Evolutionary conservation across 495 filamentous ascomycete genomes (phyloP).

Genomic region (Neurospora sp.): DNA sequence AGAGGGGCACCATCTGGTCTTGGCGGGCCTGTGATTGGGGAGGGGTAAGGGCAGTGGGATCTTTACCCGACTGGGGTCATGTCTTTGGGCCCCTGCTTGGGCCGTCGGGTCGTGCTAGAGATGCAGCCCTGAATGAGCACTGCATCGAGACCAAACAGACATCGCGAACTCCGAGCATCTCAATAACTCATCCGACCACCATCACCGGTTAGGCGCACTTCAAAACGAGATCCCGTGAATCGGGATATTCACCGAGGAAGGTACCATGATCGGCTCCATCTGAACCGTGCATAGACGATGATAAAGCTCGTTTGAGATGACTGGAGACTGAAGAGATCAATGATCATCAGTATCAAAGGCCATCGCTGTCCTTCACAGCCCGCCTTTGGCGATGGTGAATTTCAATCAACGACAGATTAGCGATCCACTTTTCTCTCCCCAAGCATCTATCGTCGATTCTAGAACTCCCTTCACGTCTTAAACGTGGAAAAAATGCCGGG

Average conservation of each 20-base stretch:
- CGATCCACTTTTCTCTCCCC: background rate
- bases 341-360: background rate
- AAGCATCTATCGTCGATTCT: background rate
- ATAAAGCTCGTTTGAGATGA: background rate
- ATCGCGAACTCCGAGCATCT: background rate
- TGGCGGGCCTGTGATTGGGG: background rate
- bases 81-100: background rate
- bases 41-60: background rate
- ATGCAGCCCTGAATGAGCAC: background rate
- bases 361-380: background rate
- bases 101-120: background rate
- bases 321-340: background rate
- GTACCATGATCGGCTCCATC: background rate
- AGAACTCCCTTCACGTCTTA: background rate
- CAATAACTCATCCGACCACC: background rate
- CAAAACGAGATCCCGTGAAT: background rate
- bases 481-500: background rate
- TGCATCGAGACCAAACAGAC: background rate
- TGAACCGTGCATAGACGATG: background rate
- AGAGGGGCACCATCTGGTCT: background rate
- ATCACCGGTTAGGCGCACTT: background rate
- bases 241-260: background rate
- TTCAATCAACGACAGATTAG: background rate
- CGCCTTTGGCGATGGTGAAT: background rate
- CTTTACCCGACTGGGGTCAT: background rate